Percentiles rank a stretch among this genome's conserved stretches.
Conservation (phyloP, 106 monocot species). For the Phalaenopsis aphrodite region DNA sequence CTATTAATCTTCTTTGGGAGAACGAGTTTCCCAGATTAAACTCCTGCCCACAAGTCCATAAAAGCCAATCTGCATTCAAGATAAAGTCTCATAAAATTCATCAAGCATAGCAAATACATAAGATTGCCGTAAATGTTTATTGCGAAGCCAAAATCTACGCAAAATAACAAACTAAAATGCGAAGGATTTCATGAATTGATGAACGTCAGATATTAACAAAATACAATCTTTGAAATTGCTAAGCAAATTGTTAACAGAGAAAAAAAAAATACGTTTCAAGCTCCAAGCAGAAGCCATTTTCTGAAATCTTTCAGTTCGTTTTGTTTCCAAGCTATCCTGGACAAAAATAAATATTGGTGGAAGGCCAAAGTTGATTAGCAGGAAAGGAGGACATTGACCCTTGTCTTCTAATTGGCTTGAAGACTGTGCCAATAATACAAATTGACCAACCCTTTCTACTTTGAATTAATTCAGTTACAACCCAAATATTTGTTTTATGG, state of each 20-base stretch:
- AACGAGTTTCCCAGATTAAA: constrained; percentile 22
- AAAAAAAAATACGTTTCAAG: not conserved
- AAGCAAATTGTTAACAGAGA: not conserved
- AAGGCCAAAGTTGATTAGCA: not conserved
- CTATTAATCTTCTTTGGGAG: constrained; percentile 27
- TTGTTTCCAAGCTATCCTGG: not conserved
- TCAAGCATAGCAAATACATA: not conserved
- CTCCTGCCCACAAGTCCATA: constrained; percentile 1
- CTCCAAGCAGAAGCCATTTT: constrained; percentile 4
- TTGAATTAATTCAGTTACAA: too few relatives aligned
- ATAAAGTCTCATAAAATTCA: not conserved
- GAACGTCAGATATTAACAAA: not conserved
- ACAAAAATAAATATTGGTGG: not conserved
- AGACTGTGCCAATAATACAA: too few relatives aligned
- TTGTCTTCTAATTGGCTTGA: too few relatives aligned
- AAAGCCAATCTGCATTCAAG: constrained; percentile 5
- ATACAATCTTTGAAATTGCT: not conserved
- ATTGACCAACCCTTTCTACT: too few relatives aligned
- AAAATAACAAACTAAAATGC: not conserved
- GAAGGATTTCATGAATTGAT: not conserved
- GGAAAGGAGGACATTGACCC: too few relatives aligned
- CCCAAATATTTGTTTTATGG: too few relatives aligned
- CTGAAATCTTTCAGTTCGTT: not conserved
- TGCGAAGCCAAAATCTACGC: not conserved
- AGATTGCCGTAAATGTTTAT: not conserved